phyloP scores from a whole-genome alignment of 768 basidiomycete species.

The Xanthoconium purpureum region DNA sequence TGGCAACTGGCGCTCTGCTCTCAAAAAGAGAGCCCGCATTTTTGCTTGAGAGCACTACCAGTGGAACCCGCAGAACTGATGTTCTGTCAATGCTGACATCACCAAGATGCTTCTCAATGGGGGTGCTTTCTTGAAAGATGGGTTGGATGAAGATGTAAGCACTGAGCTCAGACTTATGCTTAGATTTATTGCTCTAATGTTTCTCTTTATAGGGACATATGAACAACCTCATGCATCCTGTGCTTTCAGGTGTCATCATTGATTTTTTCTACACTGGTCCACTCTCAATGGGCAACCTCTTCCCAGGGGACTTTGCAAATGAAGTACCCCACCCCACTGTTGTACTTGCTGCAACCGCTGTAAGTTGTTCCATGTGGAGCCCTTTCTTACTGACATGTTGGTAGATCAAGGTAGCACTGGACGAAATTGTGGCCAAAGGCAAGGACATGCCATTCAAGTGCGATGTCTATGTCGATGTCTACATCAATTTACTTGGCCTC shows the following conservation, averaged over 20 bases:
- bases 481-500: background rate
- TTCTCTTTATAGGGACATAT: background rate
- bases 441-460: background rate
- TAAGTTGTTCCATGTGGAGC: background rate
- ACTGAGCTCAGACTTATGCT: too few species aligned
- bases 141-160: background rate
- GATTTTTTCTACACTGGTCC: background rate
- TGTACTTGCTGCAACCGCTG: background rate
- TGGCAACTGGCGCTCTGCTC: too few species aligned
- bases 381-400: background rate
- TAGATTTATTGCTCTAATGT: background rate
- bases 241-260: background rate
- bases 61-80: background rate
- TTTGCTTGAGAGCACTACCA: background rate
- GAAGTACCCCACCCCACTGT: background rate
- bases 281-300: background rate
- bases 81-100: background rate
- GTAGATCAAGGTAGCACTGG: background rate
- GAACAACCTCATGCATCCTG: background rate
- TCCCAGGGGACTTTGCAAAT: background rate
- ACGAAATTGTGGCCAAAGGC: background rate
- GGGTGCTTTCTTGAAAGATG: background rate
- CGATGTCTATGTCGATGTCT: background rate
- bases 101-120: background rate
- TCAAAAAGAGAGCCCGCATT: background rate